Percentiles rank a stretch among this genome's conserved stretches.
Conservation (phyloP, 129 eudicot genomes). For the Erigeron canadensis region DNA sequence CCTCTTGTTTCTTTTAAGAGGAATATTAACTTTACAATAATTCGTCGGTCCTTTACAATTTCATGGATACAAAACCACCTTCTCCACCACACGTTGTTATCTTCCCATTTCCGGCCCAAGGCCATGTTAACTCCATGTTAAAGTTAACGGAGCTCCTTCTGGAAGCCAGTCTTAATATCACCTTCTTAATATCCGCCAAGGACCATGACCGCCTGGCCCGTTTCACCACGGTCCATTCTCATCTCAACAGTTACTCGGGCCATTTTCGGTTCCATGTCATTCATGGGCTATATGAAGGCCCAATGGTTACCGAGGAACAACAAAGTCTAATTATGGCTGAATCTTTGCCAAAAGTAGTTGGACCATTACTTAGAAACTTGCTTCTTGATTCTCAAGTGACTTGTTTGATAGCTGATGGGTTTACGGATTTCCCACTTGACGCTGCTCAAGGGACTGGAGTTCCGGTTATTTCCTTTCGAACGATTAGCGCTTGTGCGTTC, state of each 20-base stretch:
- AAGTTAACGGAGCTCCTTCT: constrained; percentile 62
- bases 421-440: constrained; percentile 38
- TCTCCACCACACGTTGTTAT: constrained; percentile 54
- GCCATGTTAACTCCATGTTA: constrained; percentile 69
- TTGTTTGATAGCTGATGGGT: constrained; percentile 61
- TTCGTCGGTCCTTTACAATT: too few species aligned
- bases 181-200: constrained; percentile 55
- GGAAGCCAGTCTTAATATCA: constrained; percentile 43
- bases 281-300: constrained; percentile 44
- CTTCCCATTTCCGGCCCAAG: constrained; percentile 69
- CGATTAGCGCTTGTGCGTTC: constrained; percentile 57
- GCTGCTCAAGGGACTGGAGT: constrained; percentile 50
- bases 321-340: constrained; percentile 28
- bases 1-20: too few species aligned
- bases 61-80: constrained; percentile 23
- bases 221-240: constrained; percentile 41
- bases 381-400: constrained; percentile 31
- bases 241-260: constrained; percentile 33
- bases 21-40: too few species aligned
- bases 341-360: constrained; percentile 24
- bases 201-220: constrained; percentile 49
- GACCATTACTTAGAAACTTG: constrained; percentile 44
- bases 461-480: constrained; percentile 47
- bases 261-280: constrained; percentile 45
- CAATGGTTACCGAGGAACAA: constrained; percentile 39